Evolutionary conservation across 345 rosid genomes (phyloP), one percentile per base, ranked within the genome.

Genomic region (Gossypium turneri): DNA sequence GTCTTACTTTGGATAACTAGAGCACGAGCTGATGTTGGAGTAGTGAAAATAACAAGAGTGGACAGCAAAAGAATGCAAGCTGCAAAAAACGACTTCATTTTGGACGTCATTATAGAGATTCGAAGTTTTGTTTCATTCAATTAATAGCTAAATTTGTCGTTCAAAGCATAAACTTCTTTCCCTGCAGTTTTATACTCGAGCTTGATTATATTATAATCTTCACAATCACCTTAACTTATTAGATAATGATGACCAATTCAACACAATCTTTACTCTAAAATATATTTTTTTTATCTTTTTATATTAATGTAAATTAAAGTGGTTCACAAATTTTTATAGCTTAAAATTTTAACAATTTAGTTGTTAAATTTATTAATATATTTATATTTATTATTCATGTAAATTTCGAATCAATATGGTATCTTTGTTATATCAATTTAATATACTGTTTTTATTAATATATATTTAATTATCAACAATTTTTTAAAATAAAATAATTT

Each of bases 21-120:
- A n/a, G 68, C 7, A n/a, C 50, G 68, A 64, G 68, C 68, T 17
- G 68, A 41, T 48, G 50, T n/a, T n/a, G 68, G 50, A n/a, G 50
- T 3, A 9, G 68, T n/a, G 68, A 41, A 64, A 41, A 64, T 41
- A n/a, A 41, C 25, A 10, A 64, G 25, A 38, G 50, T 10, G 25
- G 50, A 64, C 10, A 64, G 68, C 50, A 64, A 10, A 45, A 64
- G 68, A 64, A 64, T 41, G 68, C 51, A 64, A 64, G 15, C 68
- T 41, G 19, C 11, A 41, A 9, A 10, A 41, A 64, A 64, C 68
- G 48, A 27, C 50, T 64, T 41, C 68, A 38, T 41, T 64, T 64
- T 63, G 22, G 67, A 17, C 13, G 29, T 13, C 65, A 60, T 59
- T 5, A 17, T 53, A 13, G 38, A 24, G 41, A 7, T 60, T 27